These are phyloP conservation scores for Spencermartinsiella ligniputridi DNA, from an alignment of 1,139 yeast genomes.

Conservation along the genomic window DNA sequence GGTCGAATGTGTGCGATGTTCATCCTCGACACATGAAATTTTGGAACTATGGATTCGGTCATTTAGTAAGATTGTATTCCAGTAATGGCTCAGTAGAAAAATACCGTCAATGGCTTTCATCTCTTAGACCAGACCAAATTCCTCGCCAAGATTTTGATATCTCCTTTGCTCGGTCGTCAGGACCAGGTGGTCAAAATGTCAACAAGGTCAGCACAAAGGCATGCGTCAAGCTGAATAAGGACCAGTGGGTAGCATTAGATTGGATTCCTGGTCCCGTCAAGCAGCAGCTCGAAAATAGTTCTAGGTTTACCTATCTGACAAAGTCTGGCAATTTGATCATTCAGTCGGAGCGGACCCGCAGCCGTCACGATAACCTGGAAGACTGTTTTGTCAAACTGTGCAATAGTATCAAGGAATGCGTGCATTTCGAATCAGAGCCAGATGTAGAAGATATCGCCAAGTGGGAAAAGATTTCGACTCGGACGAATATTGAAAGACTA, in stretches of 20 bases:
- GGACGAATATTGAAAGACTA: constrained; percentile 47
- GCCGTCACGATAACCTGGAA: constrained; percentile 52
- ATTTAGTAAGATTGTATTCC: not conserved
- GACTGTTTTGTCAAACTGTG: constrained; percentile 60
- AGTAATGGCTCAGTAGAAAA: not conserved
- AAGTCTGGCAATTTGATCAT: constrained; percentile 52
- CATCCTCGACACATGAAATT: not conserved
- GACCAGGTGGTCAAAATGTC: constrained; percentile 95
- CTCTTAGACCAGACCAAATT: constrained; percentile 36
- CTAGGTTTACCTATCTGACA: constrained; percentile 52
- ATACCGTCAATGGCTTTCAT: constrained; percentile 42
- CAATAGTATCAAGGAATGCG: constrained; percentile 46
- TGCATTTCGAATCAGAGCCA: constrained; percentile 49
- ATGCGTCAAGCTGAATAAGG: constrained; percentile 49
- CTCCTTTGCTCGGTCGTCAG: constrained; percentile 70
- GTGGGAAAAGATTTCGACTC: constrained; percentile 52
- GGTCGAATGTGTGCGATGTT: too few species aligned
- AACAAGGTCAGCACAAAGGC: constrained; percentile 71
- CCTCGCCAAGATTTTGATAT: constrained; percentile 51
- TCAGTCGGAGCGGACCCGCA: constrained; percentile 58
- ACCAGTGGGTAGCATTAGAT: constrained; percentile 45
- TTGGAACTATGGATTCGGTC: not conserved
- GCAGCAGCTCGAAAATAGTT: constrained; percentile 32
- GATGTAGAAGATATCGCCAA: constrained; percentile 45
- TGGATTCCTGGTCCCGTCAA: constrained; percentile 64